Evolutionary conservation across 2,329 filamentous ascomycete species (phyloP), one percentile per base, ranked within the genome.

Genomic region (Exophiala dermatitidis): DNA sequence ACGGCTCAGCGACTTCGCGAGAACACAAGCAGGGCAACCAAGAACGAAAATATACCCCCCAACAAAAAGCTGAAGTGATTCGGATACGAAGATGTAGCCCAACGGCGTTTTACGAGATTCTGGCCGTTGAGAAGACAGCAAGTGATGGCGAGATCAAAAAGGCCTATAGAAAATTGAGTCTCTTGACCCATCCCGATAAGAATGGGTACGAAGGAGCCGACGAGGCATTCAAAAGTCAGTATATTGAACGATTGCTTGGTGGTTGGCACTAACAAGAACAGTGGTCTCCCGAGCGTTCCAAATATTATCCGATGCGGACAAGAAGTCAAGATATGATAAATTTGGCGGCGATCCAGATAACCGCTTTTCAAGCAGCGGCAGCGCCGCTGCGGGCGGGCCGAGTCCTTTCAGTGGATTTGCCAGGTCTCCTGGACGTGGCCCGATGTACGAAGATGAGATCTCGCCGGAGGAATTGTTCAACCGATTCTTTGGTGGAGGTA

Each of bases 131-230:
- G 63, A 76, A 77, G 59, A 83, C 85, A 58, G 72, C 75, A 46
- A 82, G 82, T 46, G 91, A 97, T 63, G 71, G 77, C 58, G 91
- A 97, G 66, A 90, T 98, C 68, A 98, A 97, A 72, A 97, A 97
- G 76, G 91, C 93, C 4, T 98, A 98, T 73, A 82, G 91, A 66
- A 97, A 95, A 74, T 79, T 94, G 68, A 93, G 87, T 68, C 75
- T 98, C 65, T 78, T 97, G 66, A 98, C 93, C 55, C 93, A 98
- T 76, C 93, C 93, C 59, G 93, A 98, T 77, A 98, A 98, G 77
- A 98, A 98, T 77, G 90, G 90, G 47, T 90, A 96, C 69, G 85
- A 91, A 36, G 83, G 94, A 56, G 91, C 93, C 51, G 93, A 96
- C 69, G 93, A 98, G 74, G 93, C 93, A 32, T 98, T 98, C 76